phyloP scores from a whole-genome alignment of 2,329 filamentous ascomycete genomes.

The Neospermospora avenae region DNA sequence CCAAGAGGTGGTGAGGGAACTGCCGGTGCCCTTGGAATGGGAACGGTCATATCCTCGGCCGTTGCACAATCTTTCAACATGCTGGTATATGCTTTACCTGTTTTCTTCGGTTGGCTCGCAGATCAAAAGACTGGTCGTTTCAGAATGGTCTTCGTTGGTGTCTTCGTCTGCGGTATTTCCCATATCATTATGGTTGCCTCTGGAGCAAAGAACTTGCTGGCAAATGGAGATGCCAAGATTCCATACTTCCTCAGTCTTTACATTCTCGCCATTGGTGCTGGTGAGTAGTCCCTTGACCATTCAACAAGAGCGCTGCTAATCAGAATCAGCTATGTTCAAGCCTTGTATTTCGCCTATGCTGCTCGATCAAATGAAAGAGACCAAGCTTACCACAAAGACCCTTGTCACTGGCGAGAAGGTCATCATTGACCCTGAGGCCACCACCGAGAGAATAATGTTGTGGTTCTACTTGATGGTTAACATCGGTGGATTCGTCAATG shows the following conservation, averaged over 20 bases:
- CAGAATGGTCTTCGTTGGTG: conserved; percentile 50
- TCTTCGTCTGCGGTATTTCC: conserved; percentile 55
- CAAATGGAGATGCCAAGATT: conserved; percentile 63
- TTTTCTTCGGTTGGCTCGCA: conserved; percentile 52
- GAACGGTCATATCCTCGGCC: conserved; percentile 51
- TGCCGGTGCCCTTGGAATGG: conserved; percentile 57
- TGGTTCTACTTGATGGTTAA: conserved; percentile 70
- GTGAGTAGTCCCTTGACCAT: conserved; percentile 41
- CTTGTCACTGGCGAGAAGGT: conserved; percentile 55
- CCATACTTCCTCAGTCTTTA: conserved; percentile 32
- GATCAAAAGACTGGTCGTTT: conserved; percentile 66
- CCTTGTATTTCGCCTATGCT: conserved; percentile 63
- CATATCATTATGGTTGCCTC: conserved; percentile 61
- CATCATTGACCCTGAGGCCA: conserved; percentile 57
- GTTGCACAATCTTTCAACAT: conserved; percentile 50
- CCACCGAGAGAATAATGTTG: conserved; percentile 44
- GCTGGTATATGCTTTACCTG: conserved; percentile 47
- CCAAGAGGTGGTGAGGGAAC: conserved; percentile 25
- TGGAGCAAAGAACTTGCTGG: conserved; percentile 54
- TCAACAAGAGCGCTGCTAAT: conserved; percentile 53
- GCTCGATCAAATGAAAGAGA: conserved; percentile 52
- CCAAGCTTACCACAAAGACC: conserved; percentile 41
- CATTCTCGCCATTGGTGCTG: conserved; percentile 29
- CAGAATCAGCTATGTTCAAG: conserved; percentile 68
- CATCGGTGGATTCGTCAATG: conserved; percentile 52